phyloP scores from a whole-genome alignment of 352 stramenopile species.

The Blastocystis sp. region DNA sequence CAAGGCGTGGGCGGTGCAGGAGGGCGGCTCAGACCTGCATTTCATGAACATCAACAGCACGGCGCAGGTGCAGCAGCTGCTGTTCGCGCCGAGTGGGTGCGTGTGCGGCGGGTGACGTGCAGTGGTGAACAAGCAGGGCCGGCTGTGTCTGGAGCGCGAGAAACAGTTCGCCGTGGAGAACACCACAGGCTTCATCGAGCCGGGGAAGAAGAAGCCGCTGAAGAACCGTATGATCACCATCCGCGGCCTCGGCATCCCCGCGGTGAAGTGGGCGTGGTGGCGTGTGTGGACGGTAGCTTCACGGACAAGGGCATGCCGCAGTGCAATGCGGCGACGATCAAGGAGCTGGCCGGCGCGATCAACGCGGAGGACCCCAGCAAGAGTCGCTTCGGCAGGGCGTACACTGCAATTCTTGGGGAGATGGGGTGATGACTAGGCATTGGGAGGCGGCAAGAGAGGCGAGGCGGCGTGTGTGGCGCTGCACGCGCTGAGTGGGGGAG shows the following conservation, averaged over 20 bases:
- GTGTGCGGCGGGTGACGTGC: background rate
- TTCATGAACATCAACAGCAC: slow-evolving; percentile 89
- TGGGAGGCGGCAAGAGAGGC: slow-evolving; percentile 84
- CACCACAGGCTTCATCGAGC: slow-evolving; percentile 70
- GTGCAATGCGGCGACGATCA: slow-evolving; percentile 87
- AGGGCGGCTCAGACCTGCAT: slow-evolving; percentile 87
- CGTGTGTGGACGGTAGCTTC: background rate
- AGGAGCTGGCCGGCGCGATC: slow-evolving; percentile 85
- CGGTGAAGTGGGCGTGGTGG: slow-evolving; percentile 74
- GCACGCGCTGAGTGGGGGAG: slow-evolving; percentile 14
- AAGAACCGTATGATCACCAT: slow-evolving; percentile 72
- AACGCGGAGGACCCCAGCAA: slow-evolving; percentile 76
- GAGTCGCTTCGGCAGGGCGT: slow-evolving; percentile 78
- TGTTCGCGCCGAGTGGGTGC: slow-evolving; percentile 85
- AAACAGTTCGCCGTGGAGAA: slow-evolving; percentile 79
- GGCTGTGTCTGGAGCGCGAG: slow-evolving; percentile 77
- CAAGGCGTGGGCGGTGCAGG: slow-evolving; percentile 81
- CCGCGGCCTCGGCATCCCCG: slow-evolving; percentile 83
- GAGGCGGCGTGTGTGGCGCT: slow-evolving; percentile 83
- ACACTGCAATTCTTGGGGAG: slow-evolving; percentile 73
- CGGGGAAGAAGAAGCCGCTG: slow-evolving; percentile 71
- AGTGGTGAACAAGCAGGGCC: slow-evolving; percentile 68
- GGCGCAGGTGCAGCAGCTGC: slow-evolving; percentile 87
- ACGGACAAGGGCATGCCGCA: slow-evolving; percentile 85
- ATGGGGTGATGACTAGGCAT: slow-evolving; percentile 74